Percentiles rank a stretch among this genome's conserved stretches.
Evolutionary conservation across 202 grass and related monocot genomes (phyloP).

Genomic region (Hordeum pubiflorum): DNA sequence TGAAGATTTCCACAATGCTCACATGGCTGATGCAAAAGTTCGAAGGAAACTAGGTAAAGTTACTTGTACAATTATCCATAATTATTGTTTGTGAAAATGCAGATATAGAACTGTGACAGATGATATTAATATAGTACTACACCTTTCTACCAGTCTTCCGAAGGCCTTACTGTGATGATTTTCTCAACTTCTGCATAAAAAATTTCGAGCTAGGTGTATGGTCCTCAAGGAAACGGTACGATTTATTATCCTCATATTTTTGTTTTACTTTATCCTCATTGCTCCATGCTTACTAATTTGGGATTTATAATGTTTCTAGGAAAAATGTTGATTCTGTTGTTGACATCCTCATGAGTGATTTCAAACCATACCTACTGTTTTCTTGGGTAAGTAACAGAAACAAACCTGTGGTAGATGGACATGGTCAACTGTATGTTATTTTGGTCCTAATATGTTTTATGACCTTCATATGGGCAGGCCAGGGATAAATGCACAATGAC

Average conservation of each 20-base stretch:
- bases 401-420: background rate
- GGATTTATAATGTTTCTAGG: constrained; percentile 40
- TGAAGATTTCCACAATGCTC: constrained; percentile 40
- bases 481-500: constrained; percentile 77
- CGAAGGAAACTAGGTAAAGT: constrained; percentile 67
- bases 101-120: constrained; percentile 3
- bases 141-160: constrained; percentile 54
- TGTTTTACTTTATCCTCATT: constrained; percentile 12
- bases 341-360: constrained; percentile 71
- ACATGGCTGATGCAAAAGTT: constrained; percentile 61
- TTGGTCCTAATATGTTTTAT: constrained; percentile 18
- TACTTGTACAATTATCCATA: constrained; percentile 1
- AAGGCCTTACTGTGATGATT: constrained; percentile 82
- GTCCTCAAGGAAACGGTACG: constrained; percentile 77
- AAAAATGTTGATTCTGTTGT: constrained; percentile 61
- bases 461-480: constrained; percentile 39
- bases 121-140: constrained; percentile 25
- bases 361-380: constrained; percentile 70
- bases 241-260: constrained; percentile 4
- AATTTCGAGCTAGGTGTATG: constrained; percentile 82
- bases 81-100: constrained; percentile 17
- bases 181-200: constrained; percentile 72
- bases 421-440: constrained; percentile 5
- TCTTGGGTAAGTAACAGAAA: constrained; percentile 71
- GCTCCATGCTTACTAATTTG: constrained; percentile 7